Evolutionary conservation across 495 filamentous ascomycete species (phyloP).

Genomic region (Aspergillus ostianus): DNA sequence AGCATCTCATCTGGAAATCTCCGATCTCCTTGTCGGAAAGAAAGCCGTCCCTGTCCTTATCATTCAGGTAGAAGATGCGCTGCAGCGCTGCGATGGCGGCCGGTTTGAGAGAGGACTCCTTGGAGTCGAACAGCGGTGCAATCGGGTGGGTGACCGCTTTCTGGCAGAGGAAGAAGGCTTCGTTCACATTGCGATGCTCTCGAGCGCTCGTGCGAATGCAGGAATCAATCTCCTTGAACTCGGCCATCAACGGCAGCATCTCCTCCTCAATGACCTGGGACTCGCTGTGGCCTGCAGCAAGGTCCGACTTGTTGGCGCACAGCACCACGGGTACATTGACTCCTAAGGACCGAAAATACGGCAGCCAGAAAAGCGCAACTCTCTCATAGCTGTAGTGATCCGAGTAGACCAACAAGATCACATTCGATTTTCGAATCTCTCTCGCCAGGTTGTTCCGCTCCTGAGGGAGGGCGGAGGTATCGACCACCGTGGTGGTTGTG

Average conservation of each 20-base stretch:
- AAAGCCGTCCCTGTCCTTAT: slow-evolving; percentile 95
- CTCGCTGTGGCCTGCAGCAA: slow-evolving; percentile 65
- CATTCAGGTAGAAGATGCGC: slow-evolving; percentile 91
- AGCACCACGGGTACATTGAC: slow-evolving; percentile 98
- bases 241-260: slow-evolving; percentile 97
- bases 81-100: slow-evolving; percentile 81
- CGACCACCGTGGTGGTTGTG: slow-evolving; percentile 90
- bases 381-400: slow-evolving; percentile 99
- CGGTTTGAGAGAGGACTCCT: slow-evolving; percentile 84
- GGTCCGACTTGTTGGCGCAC: slow-evolving; percentile 95
- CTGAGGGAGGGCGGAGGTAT: slow-evolving; percentile 93
- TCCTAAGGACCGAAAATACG: slow-evolving; percentile 91
- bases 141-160: slow-evolving; percentile 99
- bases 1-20: slow-evolving; percentile 87
- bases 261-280: slow-evolving; percentile 88
- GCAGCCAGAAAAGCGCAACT: slow-evolving; percentile 96
- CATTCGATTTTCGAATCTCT: slow-evolving; percentile 94
- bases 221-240: slow-evolving; percentile 98
- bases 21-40: slow-evolving; percentile 86
- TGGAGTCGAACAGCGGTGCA: slow-evolving; percentile 93
- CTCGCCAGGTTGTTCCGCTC: slow-evolving; percentile 84
- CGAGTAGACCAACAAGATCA: slow-evolving; percentile 95
- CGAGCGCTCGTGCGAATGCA: slow-evolving; percentile 94
- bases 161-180: slow-evolving; percentile 95
- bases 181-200: slow-evolving; percentile 93